phyloP scores from a whole-genome alignment of 352 stramenopile species.

The Phytophthora europaea region DNA sequence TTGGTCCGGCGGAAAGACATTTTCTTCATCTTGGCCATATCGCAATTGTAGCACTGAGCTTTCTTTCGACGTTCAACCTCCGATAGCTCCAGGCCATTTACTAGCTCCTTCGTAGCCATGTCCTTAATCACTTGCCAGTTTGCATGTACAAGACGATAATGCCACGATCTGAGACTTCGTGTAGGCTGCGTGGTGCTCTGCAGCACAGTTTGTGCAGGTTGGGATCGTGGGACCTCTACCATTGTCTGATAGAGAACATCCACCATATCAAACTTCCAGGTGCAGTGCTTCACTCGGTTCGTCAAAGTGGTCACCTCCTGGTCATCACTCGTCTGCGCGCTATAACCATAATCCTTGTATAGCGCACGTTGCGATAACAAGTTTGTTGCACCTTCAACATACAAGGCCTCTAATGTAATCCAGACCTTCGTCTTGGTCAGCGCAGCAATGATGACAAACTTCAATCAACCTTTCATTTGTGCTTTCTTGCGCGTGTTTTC shows the following conservation, averaged over 20 bases:
- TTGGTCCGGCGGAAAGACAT: too few relatives aligned
- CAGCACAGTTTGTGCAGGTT: background rate
- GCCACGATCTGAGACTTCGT: background rate
- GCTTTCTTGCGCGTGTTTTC: constrained; percentile 4
- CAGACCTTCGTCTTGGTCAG: background rate
- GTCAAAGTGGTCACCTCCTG: background rate
- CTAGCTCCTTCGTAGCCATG: too few relatives aligned
- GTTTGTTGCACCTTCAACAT: background rate
- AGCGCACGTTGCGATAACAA: background rate
- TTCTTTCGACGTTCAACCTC: too few relatives aligned
- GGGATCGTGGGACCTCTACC: background rate
- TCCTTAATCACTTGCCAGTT: background rate
- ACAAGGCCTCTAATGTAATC: background rate
- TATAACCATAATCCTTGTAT: too few relatives aligned
- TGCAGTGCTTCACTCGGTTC: background rate
- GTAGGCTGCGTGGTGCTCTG: background rate
- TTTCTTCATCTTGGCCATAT: too few relatives aligned
- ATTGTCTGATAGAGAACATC: background rate
- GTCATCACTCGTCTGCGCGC: background rate
- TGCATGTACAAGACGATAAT: background rate
- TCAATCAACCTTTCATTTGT: background rate
- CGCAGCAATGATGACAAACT: background rate
- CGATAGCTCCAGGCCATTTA: too few relatives aligned
- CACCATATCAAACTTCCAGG: background rate
- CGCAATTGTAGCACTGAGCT: too few relatives aligned